phyloP scores from a whole-genome alignment of 2,329 filamentous ascomycete genomes.

The Coleophoma cylindrospora region DNA sequence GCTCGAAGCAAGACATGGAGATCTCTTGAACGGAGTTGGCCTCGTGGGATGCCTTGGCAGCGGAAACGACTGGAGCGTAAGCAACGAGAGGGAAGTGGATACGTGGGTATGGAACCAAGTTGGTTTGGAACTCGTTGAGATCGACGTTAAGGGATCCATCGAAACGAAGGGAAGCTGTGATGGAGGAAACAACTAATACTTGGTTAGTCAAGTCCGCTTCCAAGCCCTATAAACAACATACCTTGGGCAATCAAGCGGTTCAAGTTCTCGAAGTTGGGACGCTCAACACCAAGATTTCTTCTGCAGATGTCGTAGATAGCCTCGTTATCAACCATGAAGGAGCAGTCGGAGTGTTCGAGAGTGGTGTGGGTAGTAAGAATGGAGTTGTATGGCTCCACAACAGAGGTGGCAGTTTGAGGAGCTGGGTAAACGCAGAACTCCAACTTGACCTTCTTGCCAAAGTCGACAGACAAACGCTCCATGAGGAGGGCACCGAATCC shows the following conservation, averaged over 20 bases:
- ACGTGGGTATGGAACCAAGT: constrained; percentile 96
- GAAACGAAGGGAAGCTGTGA: constrained; percentile 96
- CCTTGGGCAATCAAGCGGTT: constrained; percentile 98
- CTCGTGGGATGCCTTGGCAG: constrained; percentile 94
- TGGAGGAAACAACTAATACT: constrained; percentile 82
- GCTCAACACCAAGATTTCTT: constrained; percentile 93
- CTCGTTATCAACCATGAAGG: constrained; percentile 99
- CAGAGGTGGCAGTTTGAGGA: constrained; percentile 92
- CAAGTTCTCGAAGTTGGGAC: constrained; percentile 97
- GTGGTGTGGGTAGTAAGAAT: constrained; percentile 99
- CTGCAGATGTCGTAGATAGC: constrained; percentile 99
- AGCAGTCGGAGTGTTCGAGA: constrained; percentile 98
- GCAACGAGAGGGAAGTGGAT: constrained; percentile 99
- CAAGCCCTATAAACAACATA: constrained; percentile 33
- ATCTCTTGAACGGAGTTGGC: constrained; percentile 98
- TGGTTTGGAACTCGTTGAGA: constrained; percentile 99
- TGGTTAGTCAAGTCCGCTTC: constrained; percentile 21
- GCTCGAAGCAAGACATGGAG: constrained; percentile 98
- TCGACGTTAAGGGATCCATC: constrained; percentile 99
- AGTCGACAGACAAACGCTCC: constrained; percentile 98
- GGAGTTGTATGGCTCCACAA: constrained; percentile 99
- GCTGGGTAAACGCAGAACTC: constrained; percentile 99
- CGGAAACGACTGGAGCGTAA: constrained; percentile 90
- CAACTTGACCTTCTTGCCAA: constrained; percentile 99
- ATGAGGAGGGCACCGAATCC: constrained; percentile 97